Percentiles rank a stretch among this genome's conserved stretches.
Evolutionary conservation across 257 asterid genomes (phyloP).

Genomic region (Solanum sparsipilum): DNA sequence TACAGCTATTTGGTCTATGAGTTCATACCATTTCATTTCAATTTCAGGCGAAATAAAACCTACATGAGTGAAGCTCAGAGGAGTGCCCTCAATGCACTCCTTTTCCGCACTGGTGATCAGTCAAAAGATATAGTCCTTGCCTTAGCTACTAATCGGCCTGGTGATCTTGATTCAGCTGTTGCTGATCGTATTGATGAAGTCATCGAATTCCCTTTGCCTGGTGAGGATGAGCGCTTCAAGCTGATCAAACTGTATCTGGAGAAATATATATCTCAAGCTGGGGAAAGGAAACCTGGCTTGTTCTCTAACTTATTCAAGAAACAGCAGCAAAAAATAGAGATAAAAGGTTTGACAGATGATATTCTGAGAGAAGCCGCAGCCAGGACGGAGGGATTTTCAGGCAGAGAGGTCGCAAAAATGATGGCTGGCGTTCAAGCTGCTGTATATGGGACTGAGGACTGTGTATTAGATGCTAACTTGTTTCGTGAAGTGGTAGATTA

Average conservation of each 20-base stretch:
- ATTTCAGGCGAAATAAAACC: slow-evolving; percentile 79
- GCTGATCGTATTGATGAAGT: slow-evolving; percentile 95
- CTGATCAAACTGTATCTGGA: slow-evolving; percentile 68
- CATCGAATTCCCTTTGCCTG: slow-evolving; percentile 87
- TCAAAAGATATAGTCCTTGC: slow-evolving; percentile 94
- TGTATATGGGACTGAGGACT: slow-evolving; percentile 73
- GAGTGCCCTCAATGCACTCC: slow-evolving; percentile 94
- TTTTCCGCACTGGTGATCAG: slow-evolving; percentile 90
- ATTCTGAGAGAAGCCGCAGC: slow-evolving; percentile 76
- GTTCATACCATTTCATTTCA: background rate
- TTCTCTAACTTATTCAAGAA: slow-evolving; percentile 43
- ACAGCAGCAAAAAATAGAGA: slow-evolving; percentile 60
- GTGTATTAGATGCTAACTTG: slow-evolving; percentile 59
- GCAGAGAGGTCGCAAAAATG: slow-evolving; percentile 89
- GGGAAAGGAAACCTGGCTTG: slow-evolving; percentile 52
- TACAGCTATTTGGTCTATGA: background rate
- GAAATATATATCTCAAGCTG: slow-evolving; percentile 77
- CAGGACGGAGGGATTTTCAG: slow-evolving; percentile 71
- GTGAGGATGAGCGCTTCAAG: slow-evolving; percentile 77
- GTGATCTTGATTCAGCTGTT: slow-evolving; percentile 94
- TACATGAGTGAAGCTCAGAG: slow-evolving; percentile 99
- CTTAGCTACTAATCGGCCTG: slow-evolving; percentile 89
- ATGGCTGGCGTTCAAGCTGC: slow-evolving; percentile 97
- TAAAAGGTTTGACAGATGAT: slow-evolving; percentile 64
- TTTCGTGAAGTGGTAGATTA: slow-evolving; percentile 82